These are phyloP conservation scores for Setaria viridis DNA, from an alignment of 202 grass and related monocot genomes.

Conservation along the genomic window DNA sequence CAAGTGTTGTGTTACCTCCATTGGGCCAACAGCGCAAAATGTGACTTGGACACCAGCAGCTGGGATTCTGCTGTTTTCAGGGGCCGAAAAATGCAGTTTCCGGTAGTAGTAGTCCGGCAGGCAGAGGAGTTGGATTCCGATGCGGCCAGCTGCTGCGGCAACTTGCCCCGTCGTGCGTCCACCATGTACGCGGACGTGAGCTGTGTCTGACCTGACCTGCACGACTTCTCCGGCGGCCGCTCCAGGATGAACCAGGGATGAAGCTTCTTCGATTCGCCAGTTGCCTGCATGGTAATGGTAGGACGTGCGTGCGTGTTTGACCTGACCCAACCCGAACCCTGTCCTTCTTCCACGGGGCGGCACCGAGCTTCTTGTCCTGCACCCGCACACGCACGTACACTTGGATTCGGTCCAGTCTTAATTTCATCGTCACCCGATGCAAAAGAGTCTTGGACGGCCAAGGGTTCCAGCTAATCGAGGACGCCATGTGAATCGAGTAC, in stretches of 20 bases:
- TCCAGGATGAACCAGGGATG: neutral
- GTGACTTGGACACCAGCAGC: too few relatives aligned
- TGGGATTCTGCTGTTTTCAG: too few relatives aligned
- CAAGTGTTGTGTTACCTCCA: neutral
- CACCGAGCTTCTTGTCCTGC: neutral
- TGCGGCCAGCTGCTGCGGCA: neutral
- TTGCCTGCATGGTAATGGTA: neutral
- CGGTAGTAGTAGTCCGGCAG: too few relatives aligned
- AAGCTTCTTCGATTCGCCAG: neutral
- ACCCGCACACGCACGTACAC: neutral
- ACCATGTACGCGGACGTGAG: neutral
- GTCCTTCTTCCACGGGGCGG: conserved; percentile 38
- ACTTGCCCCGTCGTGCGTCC: neutral
- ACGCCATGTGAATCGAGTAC: neutral
- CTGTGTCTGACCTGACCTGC: neutral
- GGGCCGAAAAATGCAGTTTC: neutral
- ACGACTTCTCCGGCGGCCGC: neutral
- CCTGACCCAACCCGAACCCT: neutral
- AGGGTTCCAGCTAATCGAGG: neutral
- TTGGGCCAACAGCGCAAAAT: neutral
- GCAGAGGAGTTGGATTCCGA: neutral
- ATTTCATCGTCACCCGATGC: neutral
- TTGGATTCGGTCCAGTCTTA: neutral
- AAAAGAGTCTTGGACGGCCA: neutral
- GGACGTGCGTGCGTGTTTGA: neutral